Evolutionary conservation across 2,329 filamentous ascomycete genomes (phyloP), one percentile per base, ranked within the genome.

Genomic region (Colletotrichum gloeosporioides): DNA sequence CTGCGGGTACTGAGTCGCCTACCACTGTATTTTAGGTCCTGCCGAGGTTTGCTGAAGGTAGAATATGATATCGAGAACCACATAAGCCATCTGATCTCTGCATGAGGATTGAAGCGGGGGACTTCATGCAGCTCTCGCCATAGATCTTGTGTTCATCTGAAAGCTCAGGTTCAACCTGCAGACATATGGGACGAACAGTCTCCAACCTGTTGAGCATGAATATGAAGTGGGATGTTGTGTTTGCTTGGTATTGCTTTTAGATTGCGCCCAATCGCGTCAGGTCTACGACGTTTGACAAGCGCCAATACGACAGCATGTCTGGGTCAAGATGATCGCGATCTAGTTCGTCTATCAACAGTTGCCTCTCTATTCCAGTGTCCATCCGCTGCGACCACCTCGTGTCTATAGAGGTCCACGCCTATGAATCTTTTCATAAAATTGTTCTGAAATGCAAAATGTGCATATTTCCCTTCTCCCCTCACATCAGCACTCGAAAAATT

Each of bases 401-500:
- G 2, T 49, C 18, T 49, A 49, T 13, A 49, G 4, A 22, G 1
- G 6, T 49, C 10, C n/a, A 22, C 10, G n/a, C 13, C 44, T 49
- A 49, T 13, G 4, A 4, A 6, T 49, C 2, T 4, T 49, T 49
- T 22, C 3, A 2, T 4, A 49, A 49, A 4, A 49, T 22, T 22
- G 44, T 1, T 49, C 13, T 49, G 44, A 10, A 12, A 10, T 10
- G 10, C 44, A 22, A 12, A 13, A 22, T 8, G 44, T 49, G 44
- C 44, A 2, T 13, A 8, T 18, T 22, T 49, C 2, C 9, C 44
- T 12, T 22, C 39, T 9, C 44, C 44, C n/a, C 22, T 49, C 44
- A 13, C 0, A 49, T 22, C 44, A 22, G 3, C 6, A 1, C 0
- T 22, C 3, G 2, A 49, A 13, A 22, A 4, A 8, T 22, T 8